Evolutionary conservation across 2,329 filamentous ascomycete genomes (phyloP), one percentile per base, ranked within the genome.

Genomic region (Paecilomyces variotii): DNA sequence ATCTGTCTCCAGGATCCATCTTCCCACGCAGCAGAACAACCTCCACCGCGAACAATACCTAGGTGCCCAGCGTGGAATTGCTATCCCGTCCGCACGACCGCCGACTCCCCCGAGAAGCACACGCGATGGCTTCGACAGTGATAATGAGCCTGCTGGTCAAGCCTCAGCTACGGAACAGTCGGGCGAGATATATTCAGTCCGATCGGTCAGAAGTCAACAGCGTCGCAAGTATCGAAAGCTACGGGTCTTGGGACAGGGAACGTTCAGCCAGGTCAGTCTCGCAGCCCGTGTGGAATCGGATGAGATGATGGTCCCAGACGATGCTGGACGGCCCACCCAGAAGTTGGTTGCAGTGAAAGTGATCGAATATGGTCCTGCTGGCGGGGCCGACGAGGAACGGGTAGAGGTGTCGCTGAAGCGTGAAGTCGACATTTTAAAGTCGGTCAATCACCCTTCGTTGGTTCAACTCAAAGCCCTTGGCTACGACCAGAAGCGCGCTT

Each of bases 341-440:
- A 90, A 89, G 56, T 79, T 99, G 12, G 94, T 97, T 2, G 94
- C 94, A 1, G 86, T 99, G 70, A 99, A 99, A 74, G 86, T 99
- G 52, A 93, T 95, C 70, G 91, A 97, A 73, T 91, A 96, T 74
- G 94, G 93, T 2, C 93, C 94, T 0, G 90, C 90, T 26, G 94
- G 94, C 56, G 93, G 93, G 53, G 93, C 92, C 3, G 94, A 94
- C 54, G 91, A 96, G 71, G 90, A 96, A 66, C 86, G 94, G 45
- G 87, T 97, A 61, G 93, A 97, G 74, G 90, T 94, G 75, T 95
- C 91, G 58, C 78, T 99, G 62, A 96, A 96, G 76, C 86, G 94
- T 61, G 94, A 99, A 78, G 83, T 99, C 49, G 93, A 97, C 67
- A 95, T 99, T 64, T 87, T 99, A 79, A 91, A 89, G 71, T 85